Conservation (phyloP, 2,329 filamentous ascomycete genomes). For the Fusarium miscanthi region DNA sequence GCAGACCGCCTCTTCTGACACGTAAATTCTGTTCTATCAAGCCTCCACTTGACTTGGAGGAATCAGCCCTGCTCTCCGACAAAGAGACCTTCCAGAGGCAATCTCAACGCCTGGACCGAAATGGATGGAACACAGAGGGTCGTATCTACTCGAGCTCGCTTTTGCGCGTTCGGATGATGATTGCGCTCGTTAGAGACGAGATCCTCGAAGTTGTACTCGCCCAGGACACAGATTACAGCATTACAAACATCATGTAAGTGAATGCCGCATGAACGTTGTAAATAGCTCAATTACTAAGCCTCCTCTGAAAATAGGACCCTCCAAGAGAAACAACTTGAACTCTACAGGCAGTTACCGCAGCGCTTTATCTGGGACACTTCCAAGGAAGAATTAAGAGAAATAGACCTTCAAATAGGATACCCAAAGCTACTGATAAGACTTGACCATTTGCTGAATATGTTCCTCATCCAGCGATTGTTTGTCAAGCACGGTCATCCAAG, state of each 20-base stretch:
- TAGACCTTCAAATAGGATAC: neutral
- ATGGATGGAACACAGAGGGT: neutral
- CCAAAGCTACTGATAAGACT: neutral
- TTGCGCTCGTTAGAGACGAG: neutral
- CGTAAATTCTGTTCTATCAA: neutral
- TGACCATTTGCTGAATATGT: neutral
- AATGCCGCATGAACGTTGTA: too few relatives aligned
- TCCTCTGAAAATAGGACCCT: neutral
- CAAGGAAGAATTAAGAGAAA: neutral
- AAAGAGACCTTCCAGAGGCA: neutral
- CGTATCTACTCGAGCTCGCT: neutral
- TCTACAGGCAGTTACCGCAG: neutral
- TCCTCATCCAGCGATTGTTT: neutral
- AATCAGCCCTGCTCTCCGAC: neutral
- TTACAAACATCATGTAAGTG: neutral
- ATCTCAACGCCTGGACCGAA: accelerated
- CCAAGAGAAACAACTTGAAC: neutral
- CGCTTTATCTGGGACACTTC: neutral
- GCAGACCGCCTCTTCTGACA: neutral
- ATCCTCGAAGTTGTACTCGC: neutral
- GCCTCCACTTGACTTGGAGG: neutral
- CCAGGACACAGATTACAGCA: neutral
- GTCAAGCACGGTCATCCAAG: neutral
- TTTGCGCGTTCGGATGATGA: neutral
- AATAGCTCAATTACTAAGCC: too few relatives aligned